A percentile compares a stretch with the other conserved stretches of the same genome.
These are phyloP conservation scores for Theileria orientalis DNA, from an alignment of 169 alveolate genomes.

Conservation along the genomic window DNA sequence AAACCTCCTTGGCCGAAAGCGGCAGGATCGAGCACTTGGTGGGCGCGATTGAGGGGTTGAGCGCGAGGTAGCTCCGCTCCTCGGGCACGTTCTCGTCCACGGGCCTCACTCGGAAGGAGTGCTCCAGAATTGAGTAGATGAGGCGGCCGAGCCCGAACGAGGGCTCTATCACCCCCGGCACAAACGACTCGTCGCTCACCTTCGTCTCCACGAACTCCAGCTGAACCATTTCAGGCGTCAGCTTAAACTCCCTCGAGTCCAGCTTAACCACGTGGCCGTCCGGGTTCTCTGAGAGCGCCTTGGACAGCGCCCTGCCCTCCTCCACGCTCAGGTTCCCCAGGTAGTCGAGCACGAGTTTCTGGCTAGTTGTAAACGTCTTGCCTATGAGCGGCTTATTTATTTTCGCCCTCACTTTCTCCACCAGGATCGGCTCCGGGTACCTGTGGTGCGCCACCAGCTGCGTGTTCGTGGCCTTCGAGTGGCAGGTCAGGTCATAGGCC, in stretches of 20 bases:
- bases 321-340: constrained; percentile 48
- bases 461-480: constrained; percentile 85
- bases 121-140: constrained; percentile 92
- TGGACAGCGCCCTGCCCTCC: constrained; percentile 65
- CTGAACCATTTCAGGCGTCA: constrained; percentile 77
- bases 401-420: constrained; percentile 73
- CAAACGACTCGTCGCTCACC: constrained; percentile 88
- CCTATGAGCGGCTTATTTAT: constrained; percentile 87
- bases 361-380: constrained; percentile 83
- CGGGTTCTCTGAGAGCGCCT: constrained; percentile 47
- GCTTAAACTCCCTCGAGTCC: constrained; percentile 11
- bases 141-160: constrained; percentile 97
- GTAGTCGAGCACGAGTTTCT: constrained; percentile 63
- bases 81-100: constrained; percentile 76
- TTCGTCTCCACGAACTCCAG: constrained; percentile 85
- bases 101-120: constrained; percentile 88
- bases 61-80: constrained; percentile 88
- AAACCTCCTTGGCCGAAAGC: constrained; percentile 83
- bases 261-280: constrained; percentile 34
- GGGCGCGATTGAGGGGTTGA: constrained; percentile 95
- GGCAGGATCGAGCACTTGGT: constrained; percentile 93
- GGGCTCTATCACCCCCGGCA: constrained; percentile 97
- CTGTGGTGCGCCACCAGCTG: constrained; percentile 89
- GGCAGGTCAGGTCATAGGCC: constrained; percentile 92
- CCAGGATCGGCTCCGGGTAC: constrained; percentile 84